These are phyloP conservation scores for Neurospora crassa DNA, from an alignment of 2,329 filamentous ascomycete species.

Conservation along the genomic window DNA sequence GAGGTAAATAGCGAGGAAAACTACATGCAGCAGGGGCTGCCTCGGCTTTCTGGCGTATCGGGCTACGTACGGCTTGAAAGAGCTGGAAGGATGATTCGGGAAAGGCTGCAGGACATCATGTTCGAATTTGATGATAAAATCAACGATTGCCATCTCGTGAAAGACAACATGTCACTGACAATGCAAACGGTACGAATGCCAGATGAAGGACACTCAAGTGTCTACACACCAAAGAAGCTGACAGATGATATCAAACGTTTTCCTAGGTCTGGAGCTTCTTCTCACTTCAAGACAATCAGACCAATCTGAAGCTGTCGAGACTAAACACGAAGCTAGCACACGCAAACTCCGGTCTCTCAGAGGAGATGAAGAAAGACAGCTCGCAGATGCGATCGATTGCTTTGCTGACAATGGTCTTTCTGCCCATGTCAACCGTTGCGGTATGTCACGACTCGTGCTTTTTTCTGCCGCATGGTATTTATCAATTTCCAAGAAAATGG, in stretches of 20 bases:
- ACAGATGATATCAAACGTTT: neutral
- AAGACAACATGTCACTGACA: conserved; percentile 18
- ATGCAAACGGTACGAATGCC: conserved; percentile 17
- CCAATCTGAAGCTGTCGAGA: conserved; percentile 9
- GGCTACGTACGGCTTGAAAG: neutral
- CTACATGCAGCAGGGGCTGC: neutral
- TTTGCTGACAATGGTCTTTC: conserved; percentile 21
- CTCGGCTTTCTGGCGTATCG: neutral
- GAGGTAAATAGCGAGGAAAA: neutral
- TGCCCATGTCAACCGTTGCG: conserved; percentile 20
- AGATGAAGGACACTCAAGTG: neutral
- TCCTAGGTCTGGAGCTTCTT: conserved; percentile 18
- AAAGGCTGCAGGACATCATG: conserved; percentile 14
- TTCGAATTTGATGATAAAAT: conserved; percentile 22
- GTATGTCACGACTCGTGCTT: conserved; percentile 8
- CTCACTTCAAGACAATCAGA: conserved; percentile 17
- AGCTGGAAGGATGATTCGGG: neutral
- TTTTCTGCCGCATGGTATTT: no score
- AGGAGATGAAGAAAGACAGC: conserved; percentile 18
- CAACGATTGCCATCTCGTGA: conserved; percentile 19
- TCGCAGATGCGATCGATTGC: conserved; percentile 23
- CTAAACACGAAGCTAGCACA: conserved; percentile 12
- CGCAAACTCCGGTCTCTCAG: conserved; percentile 16
- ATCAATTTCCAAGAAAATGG: neutral
- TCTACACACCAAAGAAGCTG: neutral